Evolutionary conservation across 257 asterid species (phyloP).

Genomic region (Przewalskia tangutica): DNA sequence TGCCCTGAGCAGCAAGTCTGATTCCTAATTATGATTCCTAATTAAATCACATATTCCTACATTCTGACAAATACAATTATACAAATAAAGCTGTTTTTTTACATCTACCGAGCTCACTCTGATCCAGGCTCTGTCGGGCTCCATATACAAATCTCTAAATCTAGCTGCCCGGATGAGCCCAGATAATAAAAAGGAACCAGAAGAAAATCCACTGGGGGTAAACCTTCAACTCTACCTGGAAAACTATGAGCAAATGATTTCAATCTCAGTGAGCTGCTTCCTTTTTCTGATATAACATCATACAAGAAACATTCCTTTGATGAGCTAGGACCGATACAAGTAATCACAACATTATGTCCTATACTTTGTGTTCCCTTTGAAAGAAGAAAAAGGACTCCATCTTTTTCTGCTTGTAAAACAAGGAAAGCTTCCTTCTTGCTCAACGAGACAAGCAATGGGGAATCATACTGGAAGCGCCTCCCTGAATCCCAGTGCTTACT

Average conservation of each 20-base stretch:
- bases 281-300: slow-evolving; percentile 67
- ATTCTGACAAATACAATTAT: neutral
- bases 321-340: slow-evolving; percentile 73
- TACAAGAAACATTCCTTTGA: slow-evolving; percentile 55
- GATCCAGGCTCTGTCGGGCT: slow-evolving; percentile 52
- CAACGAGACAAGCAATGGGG: slow-evolving; percentile 55
- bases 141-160: slow-evolving; percentile 79
- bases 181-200: slow-evolving; percentile 62
- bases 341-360: slow-evolving; percentile 59
- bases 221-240: slow-evolving; percentile 71
- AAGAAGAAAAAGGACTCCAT: slow-evolving; percentile 65
- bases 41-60: neutral
- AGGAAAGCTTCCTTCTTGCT: slow-evolving; percentile 62
- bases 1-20: neutral
- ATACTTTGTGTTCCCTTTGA: slow-evolving; percentile 63
- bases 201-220: slow-evolving; percentile 67
- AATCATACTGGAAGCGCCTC: slow-evolving; percentile 66
- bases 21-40: neutral
- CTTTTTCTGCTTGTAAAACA: slow-evolving; percentile 80
- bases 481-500: slow-evolving; percentile 81
- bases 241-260: slow-evolving; percentile 58
- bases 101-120: slow-evolving; percentile 22
- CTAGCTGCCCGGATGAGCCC: slow-evolving; percentile 44
- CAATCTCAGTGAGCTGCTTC: slow-evolving; percentile 75
- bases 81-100: neutral